Evolutionary conservation across 306 rosid genomes (phyloP), one percentile per base, ranked within the genome.

Genomic region (Cucurbita moschata): DNA sequence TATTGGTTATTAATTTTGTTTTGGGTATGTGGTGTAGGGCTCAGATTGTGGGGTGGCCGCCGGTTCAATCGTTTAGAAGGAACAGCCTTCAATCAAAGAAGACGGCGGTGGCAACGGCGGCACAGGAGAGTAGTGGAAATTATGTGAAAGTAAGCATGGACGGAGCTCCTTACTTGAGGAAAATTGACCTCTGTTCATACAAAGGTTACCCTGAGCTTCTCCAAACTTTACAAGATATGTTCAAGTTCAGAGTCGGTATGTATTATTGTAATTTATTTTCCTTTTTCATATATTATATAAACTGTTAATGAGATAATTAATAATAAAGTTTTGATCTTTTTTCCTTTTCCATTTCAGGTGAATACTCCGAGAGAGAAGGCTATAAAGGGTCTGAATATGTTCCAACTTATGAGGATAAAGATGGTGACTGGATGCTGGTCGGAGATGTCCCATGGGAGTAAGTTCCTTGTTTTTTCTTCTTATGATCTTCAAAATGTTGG

Each of bases 361-460:
- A 80, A 65, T 92, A 90, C 74, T 84, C 90, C 5, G 98, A 92
- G 72, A 88, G 92, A 77, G 97, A 93, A 74, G 96, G 96, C 50
- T 93, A 88, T 61, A 88, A 90, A 74, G 98, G 96, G 72, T 93
- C 97, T 47, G 93, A 90, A 40, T 88, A 72, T 81, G 91, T 74
- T 75, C 98, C 98, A 30, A 93, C 98, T 26, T 93, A 92, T 68
- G 90, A 92, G 77, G 98, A 92, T 81, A 92, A 87, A 80, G 98
- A 92, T 55, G 96, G 93, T 46, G 98, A 92, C 38, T 92, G 91
- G 98, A 92, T 92, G 98, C 86, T 92, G 37, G 93, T 90, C 73
- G 98, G 97, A 83, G 98, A 93, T 85, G 98, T 93, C 83, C 98
- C 94, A 54, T 93, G 96, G 98, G 88, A 92, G 95, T 90, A 88